Base-by-base conservation (phyloP, 805 yeast genomes). In the Lipomyces spencermartinsiae region DNA sequence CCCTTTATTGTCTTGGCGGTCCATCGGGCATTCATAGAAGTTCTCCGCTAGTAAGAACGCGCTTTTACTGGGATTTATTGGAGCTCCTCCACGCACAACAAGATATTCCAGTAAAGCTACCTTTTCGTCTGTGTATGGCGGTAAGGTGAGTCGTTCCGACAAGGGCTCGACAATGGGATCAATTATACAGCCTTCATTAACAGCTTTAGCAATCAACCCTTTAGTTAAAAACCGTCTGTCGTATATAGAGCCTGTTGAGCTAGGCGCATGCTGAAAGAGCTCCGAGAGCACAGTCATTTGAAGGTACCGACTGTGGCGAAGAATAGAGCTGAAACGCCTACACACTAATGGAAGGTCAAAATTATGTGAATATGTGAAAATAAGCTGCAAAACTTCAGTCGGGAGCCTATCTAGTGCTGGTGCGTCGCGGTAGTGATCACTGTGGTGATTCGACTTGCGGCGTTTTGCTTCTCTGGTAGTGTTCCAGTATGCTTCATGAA, bases 51-150 rank as follows among this genome's bases (percentile, higher is more conserved):
- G 61, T 34, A 37, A 14, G 10, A 33, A 66, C 6, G 61, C 62
- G 12, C 63, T 19, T 29, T 33, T 43, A 31, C 57, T 35, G 5
- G 70, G 68, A 39, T 67, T 61, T 25, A 56, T 62, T 10, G 67
- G 70, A 5, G 56, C 34, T 7, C 58, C 64, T 19, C 63, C 63
- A 8, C 67, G 58, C 9, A 46, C 60, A 25, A 61, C 49, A 19
- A 64, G 56, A 31, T 64, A 67, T 61, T 67, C 65, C 56, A 67
- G 46, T 34, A 67, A 43, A n/a, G 22, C 58, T 25, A 64, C 39
- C 55, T 64, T 64, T 33, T 58, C 61, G 10, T 25, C 39, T 2
- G 65, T 64, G 49, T 43, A 64, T 34, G 67, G 64, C 29, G 64
- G 64, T 19, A 33, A 25, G 5, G 62, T n/a, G 22, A 58, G 55